Base-by-base conservation (phyloP, 192 early-diverging fungal genomes). In the Entomortierella chlamydospora region DNA sequence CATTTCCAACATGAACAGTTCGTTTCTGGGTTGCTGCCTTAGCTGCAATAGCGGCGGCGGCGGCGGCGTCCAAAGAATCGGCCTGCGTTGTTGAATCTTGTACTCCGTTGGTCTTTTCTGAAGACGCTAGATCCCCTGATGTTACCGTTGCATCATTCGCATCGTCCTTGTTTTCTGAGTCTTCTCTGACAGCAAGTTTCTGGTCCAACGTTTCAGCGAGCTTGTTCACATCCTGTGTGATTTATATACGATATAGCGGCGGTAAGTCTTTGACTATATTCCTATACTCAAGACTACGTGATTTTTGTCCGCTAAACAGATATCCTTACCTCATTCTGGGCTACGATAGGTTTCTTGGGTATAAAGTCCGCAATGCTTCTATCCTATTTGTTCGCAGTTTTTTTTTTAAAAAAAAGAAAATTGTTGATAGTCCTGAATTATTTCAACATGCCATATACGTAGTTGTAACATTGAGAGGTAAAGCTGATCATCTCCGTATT, bases 1-100 rank as follows among this genome's bases (percentile, higher is more conserved):
- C 92, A 72, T 93, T 93, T 57, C 90, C 91, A 57, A 92, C 83
- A 73, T 92, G 90, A 12, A 93, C 73, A 57, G 91, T 89, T 60
- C 87, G 73, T 29, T 60, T 63, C 51, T 64, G 52, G 28, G 28
- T 60, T 15, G 61, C 25, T 0, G 26, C 49, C 15, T 54, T 54
- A 26, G 52, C 28, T 23, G 52, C 52, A 30, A 47, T 22, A 10
- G 39, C 1, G 13, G 22, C 26, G 50, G 30, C 52, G 30, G 23
- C 9, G 23, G 34, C 25, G 2, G 5, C 30, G 22, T 33, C 51
- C 10, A 2, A 22, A n/a, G 57, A 50, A 9, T 26, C 54, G 4
- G 42, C 64, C 30, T 41, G 23, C 18, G 29, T 57, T 22, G 54
- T 10, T 31, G 28, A 18, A 33, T 20, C n/a, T 0, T 31, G 28